phyloP scores from a whole-genome alignment of 2,329 filamentous ascomycete species.

The Zalaria sp. region DNA sequence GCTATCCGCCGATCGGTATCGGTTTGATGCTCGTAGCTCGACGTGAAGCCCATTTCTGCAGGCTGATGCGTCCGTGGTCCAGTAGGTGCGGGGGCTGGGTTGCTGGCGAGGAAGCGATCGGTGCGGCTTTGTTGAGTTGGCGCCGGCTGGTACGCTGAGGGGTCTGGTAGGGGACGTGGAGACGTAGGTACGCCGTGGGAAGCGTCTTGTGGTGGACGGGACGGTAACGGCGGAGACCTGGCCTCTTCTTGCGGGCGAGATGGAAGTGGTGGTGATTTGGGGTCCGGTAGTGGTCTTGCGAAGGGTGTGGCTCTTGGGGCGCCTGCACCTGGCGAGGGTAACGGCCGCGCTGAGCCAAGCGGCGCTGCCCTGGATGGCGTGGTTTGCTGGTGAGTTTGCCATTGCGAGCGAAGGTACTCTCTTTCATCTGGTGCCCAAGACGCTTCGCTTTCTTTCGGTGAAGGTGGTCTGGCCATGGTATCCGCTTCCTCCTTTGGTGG shows the following conservation, averaged over 20 bases:
- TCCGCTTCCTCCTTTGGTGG: slow-evolving; percentile 1
- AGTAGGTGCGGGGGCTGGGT: slow-evolving; percentile 33
- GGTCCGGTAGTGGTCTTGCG: slow-evolving; percentile 12
- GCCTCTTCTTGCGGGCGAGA: slow-evolving; percentile 9
- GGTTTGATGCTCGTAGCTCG: slow-evolving; percentile 38
- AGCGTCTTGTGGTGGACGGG: slow-evolving; percentile 6
- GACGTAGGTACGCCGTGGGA: background rate
- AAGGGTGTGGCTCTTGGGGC: slow-evolving; percentile 35
- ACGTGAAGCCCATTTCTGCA: slow-evolving; percentile 41
- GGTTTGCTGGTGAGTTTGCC: slow-evolving; percentile 26
- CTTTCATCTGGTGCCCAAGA: slow-evolving; percentile 55
- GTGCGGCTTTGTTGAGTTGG: slow-evolving; percentile 30
- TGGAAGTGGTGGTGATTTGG: slow-evolving; percentile 3
- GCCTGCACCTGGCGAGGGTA: slow-evolving; percentile 13
- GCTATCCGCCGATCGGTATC: slow-evolving; percentile 47
- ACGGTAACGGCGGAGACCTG: slow-evolving; percentile 6
- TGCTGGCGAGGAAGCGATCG: slow-evolving; percentile 42
- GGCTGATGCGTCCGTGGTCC: slow-evolving; percentile 22
- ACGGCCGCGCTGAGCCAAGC: slow-evolving; percentile 14
- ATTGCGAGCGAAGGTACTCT: slow-evolving; percentile 47
- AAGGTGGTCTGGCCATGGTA: slow-evolving; percentile 11
- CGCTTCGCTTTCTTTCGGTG: slow-evolving; percentile 38
- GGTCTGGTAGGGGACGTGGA: slow-evolving; percentile 25
- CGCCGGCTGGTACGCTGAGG: slow-evolving; percentile 16
- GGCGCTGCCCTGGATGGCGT: slow-evolving; percentile 15